Base-by-base conservation (phyloP, 306 rosid genomes). In the Trichosanthes truncata region DNA sequence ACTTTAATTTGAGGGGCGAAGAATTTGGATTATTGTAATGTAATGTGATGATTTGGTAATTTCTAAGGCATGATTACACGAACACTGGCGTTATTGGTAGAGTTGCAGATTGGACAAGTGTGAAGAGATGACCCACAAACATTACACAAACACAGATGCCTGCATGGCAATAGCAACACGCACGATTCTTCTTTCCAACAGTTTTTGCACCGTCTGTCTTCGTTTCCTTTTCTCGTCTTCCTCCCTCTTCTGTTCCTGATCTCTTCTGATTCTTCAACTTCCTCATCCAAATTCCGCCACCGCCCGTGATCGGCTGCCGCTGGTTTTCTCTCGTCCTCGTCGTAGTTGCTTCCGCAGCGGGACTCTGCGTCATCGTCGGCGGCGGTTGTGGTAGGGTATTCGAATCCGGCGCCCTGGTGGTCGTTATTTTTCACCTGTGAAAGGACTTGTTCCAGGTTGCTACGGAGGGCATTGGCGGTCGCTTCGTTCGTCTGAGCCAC, bases 51-150 rank as follows among this genome's bases (percentile, higher is more conserved):
- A 10, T 46, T 10, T 1, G 5, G 9, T 3, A 45, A 46, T 46
- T 52, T 52, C 63, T 74, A 92, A 11, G 90, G 88, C 89, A 91
- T 74, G 80, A 90, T 92, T 79, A 94, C 89, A 87, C 91, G 95
- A 43, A 94, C 91, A 65, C 93, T 92, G 20, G 90, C 92, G 72
- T 87, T 92, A 68, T 89, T 94, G 83, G 83, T 63, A 81, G 95
- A 85, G 89, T 91, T 92, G 90, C 98, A 94, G 67, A 91, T 72
- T 3, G 98, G 98, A 86, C 98, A 94, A 82, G 83, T 85, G 81
- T 89, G 92, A 0, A 89, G 86, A 0, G 90, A 83, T 23, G 97
- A 91, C n/a, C 95, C 98, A 82, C 98, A 94, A 4, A 85, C 86
- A 72, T 89, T 89, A 84, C 98, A 94, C 36, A 94, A 56, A 63